Percentiles rank a stretch among this genome's conserved stretches.
phyloP scores from a whole-genome alignment of 352 stramenopile genomes.

The Pythium dissotocum region DNA sequence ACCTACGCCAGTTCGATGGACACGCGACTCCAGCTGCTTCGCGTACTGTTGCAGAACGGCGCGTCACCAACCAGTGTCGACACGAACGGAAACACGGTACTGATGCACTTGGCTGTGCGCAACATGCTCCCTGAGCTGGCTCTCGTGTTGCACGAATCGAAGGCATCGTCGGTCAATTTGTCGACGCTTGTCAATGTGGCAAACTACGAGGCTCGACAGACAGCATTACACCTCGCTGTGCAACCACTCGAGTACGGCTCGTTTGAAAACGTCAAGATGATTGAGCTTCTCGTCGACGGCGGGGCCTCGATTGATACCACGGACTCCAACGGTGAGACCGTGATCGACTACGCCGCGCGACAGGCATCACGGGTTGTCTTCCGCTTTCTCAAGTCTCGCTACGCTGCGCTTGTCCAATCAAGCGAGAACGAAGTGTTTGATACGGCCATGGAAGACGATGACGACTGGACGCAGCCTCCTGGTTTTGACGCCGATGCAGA shows the following conservation, averaged over 20 bases:
- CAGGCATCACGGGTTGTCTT: constrained; percentile 62
- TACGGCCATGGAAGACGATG: constrained; percentile 14
- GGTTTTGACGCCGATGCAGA: constrained; percentile 46
- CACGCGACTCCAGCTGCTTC: constrained; percentile 39
- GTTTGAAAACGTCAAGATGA: constrained; percentile 57
- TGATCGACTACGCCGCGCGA: constrained; percentile 47
- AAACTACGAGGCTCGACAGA: constrained; percentile 42
- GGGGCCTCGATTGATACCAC: constrained; percentile 25
- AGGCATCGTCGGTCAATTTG: constrained; percentile 27
- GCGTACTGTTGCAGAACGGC: constrained; percentile 49
- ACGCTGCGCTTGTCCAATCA: constrained; percentile 26
- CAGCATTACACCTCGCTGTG: constrained; percentile 56
- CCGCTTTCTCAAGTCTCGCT: constrained; percentile 40
- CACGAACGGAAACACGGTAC: constrained; percentile 46
- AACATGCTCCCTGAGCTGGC: constrained; percentile 49
- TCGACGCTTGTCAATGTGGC: background rate
- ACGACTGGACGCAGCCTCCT: constrained; percentile 32
- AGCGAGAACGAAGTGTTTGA: constrained; percentile 33
- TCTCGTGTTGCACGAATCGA: constrained; percentile 39
- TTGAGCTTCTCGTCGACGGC: constrained; percentile 43
- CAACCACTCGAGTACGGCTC: constrained; percentile 53
- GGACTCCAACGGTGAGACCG: constrained; percentile 15
- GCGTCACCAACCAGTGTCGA: constrained; percentile 47
- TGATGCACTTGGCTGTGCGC: constrained; percentile 56
- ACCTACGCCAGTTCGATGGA: constrained; percentile 32